Percentiles rank a stretch among this genome's conserved stretches.
Evolutionary conservation across 2,329 filamentous ascomycete species (phyloP).

Genomic region (Pyrenochaeta sp.): DNA sequence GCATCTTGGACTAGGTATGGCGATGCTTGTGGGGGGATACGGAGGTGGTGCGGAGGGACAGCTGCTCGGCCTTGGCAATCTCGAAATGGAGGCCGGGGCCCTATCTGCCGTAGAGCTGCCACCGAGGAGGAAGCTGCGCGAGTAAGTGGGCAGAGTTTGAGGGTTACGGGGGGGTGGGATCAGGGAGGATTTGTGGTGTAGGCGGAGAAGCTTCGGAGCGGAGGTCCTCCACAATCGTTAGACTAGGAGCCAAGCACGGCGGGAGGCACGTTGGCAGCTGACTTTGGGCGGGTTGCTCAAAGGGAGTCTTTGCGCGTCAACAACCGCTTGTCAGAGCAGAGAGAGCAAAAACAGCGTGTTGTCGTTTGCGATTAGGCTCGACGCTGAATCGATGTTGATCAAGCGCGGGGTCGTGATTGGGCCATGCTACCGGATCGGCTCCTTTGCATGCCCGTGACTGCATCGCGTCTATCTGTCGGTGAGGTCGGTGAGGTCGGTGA

Average conservation of each 20-base stretch:
- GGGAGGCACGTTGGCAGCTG: constrained; percentile 14
- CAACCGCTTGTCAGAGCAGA: constrained; percentile 6
- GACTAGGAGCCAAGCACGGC: constrained; percentile 25
- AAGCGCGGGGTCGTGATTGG: constrained; percentile 19
- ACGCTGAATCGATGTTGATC: constrained; percentile 5
- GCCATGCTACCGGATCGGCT: constrained; percentile 10
- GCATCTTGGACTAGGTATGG: constrained; percentile 63
- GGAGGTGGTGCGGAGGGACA: constrained; percentile 7
- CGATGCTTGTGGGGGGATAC: constrained; percentile 14
- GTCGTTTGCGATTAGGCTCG: constrained; percentile 6
- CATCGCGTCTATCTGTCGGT: not conserved
- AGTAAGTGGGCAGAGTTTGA: constrained; percentile 18
- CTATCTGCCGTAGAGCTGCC: constrained; percentile 15
- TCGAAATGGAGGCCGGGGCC: constrained; percentile 10
- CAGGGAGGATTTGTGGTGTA: constrained; percentile 13
- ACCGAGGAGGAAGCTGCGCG: constrained; percentile 16
- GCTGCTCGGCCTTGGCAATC: constrained; percentile 31
- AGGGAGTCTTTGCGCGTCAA: constrained; percentile 13
- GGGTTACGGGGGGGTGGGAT: constrained; percentile 14
- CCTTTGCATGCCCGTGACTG: constrained; percentile 3
- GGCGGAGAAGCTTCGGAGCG: constrained; percentile 16
- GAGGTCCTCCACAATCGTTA: constrained; percentile 1
- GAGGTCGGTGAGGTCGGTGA: too few relatives aligned
- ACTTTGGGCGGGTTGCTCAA: not conserved
- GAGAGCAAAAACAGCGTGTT: constrained; percentile 6